Base-by-base conservation (phyloP, 352 stramenopile species). In the Pythium aphanidermatum region DNA sequence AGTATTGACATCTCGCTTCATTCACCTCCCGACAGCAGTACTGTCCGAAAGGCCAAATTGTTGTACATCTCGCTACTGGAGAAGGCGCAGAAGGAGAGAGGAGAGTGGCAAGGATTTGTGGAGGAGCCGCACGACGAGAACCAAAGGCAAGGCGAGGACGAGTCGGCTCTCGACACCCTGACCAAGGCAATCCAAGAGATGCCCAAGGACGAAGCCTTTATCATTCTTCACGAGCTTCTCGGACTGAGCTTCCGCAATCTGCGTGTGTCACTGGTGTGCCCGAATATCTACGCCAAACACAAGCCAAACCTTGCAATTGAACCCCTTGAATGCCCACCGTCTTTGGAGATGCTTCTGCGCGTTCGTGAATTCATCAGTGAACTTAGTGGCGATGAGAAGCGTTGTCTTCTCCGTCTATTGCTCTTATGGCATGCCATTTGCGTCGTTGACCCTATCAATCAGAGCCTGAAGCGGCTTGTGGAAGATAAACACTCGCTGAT, bases 211-310 rank as follows among this genome's bases (percentile, higher is more conserved):
- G 70, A 79, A 31, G 52, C 58, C 25, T 57, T 83, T 10, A 48
- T 41, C 2, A 30, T 88, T 8, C 60, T 88, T 12, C 68, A 73
- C 16, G 70, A 85, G 30, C 62, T 88, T 23, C 44, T 88, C 5
- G 67, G 82, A 40, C 68, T 88, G 41, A 83, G 76, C 34, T 84
- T 84, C 46, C 65, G 59, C 35, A 88, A 79, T 42, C 54, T 88
- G n/a, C 72, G 74, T 27, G 68, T 74, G 0, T 54, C 76, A 1
- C 43, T 88, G 17, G 60, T 88, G 10, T 50, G 61, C 0, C 24
- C 70, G 14, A 49, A 65, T 14, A 41, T 80, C 14, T 88, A 86
- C 34, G 58, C 51, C 0, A 58, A 58, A n/a, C 59, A 83, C 46
- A 74, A 60, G 23, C 65, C 65, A 35, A 14, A 55, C 16, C 39